Evolutionary conservation across 345 rosid species (phyloP).

Genomic region (Aquilaria malaccensis): DNA sequence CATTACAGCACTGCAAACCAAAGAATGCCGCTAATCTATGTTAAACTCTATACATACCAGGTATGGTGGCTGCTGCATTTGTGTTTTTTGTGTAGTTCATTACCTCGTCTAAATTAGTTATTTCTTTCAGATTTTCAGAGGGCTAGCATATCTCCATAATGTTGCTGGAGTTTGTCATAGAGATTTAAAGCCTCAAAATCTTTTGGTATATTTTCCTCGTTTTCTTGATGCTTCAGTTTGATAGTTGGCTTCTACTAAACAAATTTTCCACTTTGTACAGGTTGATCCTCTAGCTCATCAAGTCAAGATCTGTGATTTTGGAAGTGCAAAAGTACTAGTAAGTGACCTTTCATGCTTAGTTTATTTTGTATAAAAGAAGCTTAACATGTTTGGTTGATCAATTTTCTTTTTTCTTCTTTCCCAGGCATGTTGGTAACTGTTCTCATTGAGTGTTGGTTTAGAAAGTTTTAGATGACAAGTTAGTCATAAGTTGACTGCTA

Average conservation of each 20-base stretch:
- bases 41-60: slow-evolving; percentile 84
- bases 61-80: slow-evolving; percentile 20
- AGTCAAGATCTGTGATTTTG: slow-evolving; percentile 79
- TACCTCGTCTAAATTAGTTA: slow-evolving; percentile 4
- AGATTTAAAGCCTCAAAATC: slow-evolving; percentile 89
- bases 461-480: too few species aligned
- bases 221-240: background rate
- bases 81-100: slow-evolving; percentile 8
- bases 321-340: slow-evolving; percentile 90
- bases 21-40: slow-evolving; percentile 76
- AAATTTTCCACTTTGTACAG: slow-evolving; percentile 26
- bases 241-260: slow-evolving; percentile 7
- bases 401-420: too few species aligned
- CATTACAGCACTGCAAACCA: slow-evolving; percentile 77
- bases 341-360: slow-evolving; percentile 8
- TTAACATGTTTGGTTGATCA: too few species aligned
- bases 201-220: slow-evolving; percentile 48
- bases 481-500: too few species aligned
- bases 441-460: too few species aligned
- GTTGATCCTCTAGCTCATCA: slow-evolving; percentile 91
- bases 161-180: slow-evolving; percentile 86
- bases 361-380: too few species aligned
- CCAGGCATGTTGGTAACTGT: too few species aligned
- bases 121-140: slow-evolving; percentile 58
- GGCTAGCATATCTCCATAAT: slow-evolving; percentile 73